Conservation (phyloP, 192 early-diverging fungal genomes). For the Fimicolochytrium jonesii region DNA sequence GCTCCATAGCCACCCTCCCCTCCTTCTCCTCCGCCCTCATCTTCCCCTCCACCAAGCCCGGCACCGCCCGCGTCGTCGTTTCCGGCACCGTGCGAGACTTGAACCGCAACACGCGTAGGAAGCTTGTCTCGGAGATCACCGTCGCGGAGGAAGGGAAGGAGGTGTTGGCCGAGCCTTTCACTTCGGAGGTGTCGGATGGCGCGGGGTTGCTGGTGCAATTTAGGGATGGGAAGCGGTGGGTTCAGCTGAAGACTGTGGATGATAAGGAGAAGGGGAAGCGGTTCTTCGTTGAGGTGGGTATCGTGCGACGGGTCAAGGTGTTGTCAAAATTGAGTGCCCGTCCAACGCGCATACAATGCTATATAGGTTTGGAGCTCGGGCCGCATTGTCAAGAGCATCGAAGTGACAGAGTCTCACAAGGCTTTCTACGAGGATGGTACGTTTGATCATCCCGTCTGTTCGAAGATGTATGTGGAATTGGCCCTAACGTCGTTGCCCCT, state of each 20-base stretch:
- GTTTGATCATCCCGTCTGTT: background rate
- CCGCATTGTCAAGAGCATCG: constrained; percentile 48
- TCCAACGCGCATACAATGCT: background rate
- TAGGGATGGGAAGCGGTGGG: constrained; percentile 1
- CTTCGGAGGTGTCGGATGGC: constrained; percentile 6
- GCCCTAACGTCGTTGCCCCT: background rate
- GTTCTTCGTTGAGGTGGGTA: constrained; percentile 7
- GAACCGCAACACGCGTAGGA: constrained; percentile 5
- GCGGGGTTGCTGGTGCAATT: background rate
- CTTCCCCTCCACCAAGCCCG: background rate
- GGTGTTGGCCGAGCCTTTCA: constrained; percentile 1
- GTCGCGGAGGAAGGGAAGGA: background rate
- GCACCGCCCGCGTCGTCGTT: background rate
- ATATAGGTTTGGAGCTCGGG: constrained; percentile 23
- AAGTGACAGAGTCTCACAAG: constrained; percentile 65
- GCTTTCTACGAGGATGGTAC: constrained; percentile 67
- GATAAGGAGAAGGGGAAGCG: constrained; percentile 18
- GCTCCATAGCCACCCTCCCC: constrained; percentile 3
- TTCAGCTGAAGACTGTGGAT: background rate
- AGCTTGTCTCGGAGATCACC: background rate
- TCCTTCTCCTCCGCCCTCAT: constrained; percentile 11
- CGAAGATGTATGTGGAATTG: background rate
- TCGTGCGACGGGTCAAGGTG: no score
- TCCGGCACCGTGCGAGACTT: constrained; percentile 8
- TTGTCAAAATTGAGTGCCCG: no score